Conservation (phyloP, 768 basidiomycete species). For the Tubosaeta sp. region DNA sequence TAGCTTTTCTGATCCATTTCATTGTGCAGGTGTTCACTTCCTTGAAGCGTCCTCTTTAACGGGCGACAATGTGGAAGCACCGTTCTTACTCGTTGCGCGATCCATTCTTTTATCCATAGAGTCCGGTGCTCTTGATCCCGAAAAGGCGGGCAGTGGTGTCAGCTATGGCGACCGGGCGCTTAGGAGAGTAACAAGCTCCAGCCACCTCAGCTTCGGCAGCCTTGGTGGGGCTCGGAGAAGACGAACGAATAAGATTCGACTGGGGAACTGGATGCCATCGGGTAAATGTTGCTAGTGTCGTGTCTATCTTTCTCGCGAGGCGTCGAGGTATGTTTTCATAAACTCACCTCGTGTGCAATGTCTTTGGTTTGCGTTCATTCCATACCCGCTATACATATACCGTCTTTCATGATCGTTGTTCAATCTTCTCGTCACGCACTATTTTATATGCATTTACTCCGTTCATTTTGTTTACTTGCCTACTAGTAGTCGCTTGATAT, state of each 20-base stretch:
- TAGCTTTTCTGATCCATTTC: constrained; percentile 2
- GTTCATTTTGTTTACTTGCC: constrained; percentile 15
- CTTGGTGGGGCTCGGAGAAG: constrained; percentile 64
- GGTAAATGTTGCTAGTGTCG: constrained; percentile 60
- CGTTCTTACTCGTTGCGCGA: constrained; percentile 83
- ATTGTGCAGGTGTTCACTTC: constrained; percentile 77
- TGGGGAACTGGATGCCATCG: constrained; percentile 58
- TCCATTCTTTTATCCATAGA: constrained; percentile 89
- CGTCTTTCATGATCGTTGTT: constrained; percentile 9
- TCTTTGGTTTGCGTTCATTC: constrained; percentile 7
- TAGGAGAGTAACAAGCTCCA: constrained; percentile 87
- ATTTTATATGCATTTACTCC: constrained; percentile 8
- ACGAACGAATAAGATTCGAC: constrained; percentile 53
- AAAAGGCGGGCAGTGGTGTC: constrained; percentile 91
- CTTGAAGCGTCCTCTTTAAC: constrained; percentile 89
- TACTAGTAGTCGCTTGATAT: constrained; percentile 20
- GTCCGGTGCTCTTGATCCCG: constrained; percentile 86
- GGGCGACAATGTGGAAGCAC: constrained; percentile 92
- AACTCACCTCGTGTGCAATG: constrained; percentile 4
- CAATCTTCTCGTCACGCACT: constrained; percentile 7
- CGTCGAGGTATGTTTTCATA: constrained; percentile 15
- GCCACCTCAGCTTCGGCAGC: constrained; percentile 82
- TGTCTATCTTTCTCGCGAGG: neutral
- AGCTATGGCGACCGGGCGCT: constrained; percentile 94
- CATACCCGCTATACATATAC: constrained; percentile 27